Conservation (phyloP, 2,329 filamentous ascomycete genomes). For the Botrytis squamosa region DNA sequence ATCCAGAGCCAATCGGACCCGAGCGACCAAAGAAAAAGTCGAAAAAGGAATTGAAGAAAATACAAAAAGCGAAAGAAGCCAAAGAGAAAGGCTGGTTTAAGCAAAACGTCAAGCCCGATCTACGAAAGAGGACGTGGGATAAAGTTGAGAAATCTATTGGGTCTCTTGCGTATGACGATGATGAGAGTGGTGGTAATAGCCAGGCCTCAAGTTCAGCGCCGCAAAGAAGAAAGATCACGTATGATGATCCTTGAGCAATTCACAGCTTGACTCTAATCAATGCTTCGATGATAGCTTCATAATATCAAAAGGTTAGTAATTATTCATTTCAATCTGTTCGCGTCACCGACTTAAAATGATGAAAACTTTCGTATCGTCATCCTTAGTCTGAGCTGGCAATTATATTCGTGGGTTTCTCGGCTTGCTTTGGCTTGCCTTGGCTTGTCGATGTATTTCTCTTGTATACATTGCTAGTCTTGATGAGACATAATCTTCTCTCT, state of each 20-base stretch:
- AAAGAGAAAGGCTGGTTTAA: constrained; percentile 39
- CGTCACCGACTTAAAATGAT: constrained; percentile 58
- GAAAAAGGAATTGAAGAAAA: constrained; percentile 29
- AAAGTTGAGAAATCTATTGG: constrained; percentile 61
- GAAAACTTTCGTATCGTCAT: constrained; percentile 90
- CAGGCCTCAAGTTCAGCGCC: constrained; percentile 35
- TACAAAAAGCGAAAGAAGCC: constrained; percentile 28
- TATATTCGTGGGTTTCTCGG: constrained; percentile 35
- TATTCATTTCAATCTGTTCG: constrained; percentile 6
- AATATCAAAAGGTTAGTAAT: constrained; percentile 18
- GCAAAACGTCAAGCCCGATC: constrained; percentile 53
- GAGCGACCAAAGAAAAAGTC: constrained; percentile 19
- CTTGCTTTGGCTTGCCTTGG: constrained; percentile 38
- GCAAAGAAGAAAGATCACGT: constrained; percentile 49
- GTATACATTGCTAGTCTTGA: constrained; percentile 43
- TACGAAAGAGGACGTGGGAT: constrained; percentile 67
- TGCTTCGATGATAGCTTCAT: neutral
- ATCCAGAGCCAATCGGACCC: constrained; percentile 22
- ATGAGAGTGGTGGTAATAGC: constrained; percentile 38
- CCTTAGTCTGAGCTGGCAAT: constrained; percentile 77
- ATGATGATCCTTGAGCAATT: constrained; percentile 45
- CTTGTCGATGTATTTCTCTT: constrained; percentile 31
- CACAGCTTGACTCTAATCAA: neutral
- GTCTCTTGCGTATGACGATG: constrained; percentile 57
- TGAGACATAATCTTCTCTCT: constrained; percentile 56